Percentiles rank a stretch among this genome's conserved stretches.
These are phyloP conservation scores for Hyphodiscus sp. DNA, from an alignment of 2,329 filamentous ascomycete species.

Conservation along the genomic window DNA sequence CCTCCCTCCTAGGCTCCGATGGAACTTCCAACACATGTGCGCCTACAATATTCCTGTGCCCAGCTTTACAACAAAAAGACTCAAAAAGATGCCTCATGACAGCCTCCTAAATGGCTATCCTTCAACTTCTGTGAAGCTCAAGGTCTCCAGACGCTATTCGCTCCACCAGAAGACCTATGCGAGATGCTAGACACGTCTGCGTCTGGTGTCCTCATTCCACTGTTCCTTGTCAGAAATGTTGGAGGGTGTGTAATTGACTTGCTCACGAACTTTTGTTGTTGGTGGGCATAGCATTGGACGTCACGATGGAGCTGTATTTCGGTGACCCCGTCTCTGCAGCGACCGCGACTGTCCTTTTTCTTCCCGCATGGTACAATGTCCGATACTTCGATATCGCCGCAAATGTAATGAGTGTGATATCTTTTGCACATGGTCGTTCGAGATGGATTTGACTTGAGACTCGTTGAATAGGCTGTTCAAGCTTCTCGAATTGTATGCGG, in stretches of 20 bases:
- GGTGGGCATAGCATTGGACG: not conserved
- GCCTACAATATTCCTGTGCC: not conserved
- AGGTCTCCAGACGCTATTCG: not conserved
- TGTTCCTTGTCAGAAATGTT: not conserved
- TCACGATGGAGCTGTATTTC: not conserved
- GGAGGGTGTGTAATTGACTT: not conserved
- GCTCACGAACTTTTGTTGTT: not conserved
- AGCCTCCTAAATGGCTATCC: not conserved
- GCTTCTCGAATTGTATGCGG: not conserved
- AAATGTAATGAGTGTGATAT: not conserved
- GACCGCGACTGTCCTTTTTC: not conserved
- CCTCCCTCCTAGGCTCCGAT: not conserved
- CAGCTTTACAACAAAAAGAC: not conserved
- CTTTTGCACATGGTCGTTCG: constrained; percentile 1
- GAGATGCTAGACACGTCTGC: not conserved
- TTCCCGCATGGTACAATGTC: not conserved
- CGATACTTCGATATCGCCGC: not conserved
- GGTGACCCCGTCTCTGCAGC: not conserved
- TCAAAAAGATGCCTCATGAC: not conserved
- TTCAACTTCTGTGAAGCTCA: not conserved
- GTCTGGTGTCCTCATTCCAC: not conserved
- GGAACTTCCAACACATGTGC: constrained; percentile 6
- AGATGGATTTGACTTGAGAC: not conserved
- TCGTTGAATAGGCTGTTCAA: not conserved
- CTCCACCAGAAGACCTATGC: not conserved